phyloP scores from a whole-genome alignment of 768 basidiomycete genomes.

The Grammothele lineata region DNA sequence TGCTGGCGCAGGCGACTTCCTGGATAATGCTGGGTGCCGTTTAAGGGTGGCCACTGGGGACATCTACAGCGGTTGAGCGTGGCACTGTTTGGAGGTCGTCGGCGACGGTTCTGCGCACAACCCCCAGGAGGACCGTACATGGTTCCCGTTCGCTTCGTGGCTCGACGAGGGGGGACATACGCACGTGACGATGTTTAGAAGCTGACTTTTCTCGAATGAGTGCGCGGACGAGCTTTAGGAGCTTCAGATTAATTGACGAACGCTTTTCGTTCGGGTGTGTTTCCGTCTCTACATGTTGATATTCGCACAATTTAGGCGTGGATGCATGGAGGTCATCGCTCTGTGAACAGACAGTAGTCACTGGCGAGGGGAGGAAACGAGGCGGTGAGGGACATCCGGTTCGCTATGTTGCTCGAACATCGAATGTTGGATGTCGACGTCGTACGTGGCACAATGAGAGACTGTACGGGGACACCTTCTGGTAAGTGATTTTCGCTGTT shows the following conservation, averaged over 20 bases:
- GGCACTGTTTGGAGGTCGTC: constrained; percentile 25
- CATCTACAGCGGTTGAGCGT: constrained; percentile 17
- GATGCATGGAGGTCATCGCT: too few species aligned
- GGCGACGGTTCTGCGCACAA: constrained; percentile 6
- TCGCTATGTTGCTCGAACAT: too few species aligned
- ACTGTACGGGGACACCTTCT: too few species aligned
- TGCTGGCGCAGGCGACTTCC: constrained; percentile 37
- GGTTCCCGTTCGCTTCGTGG: constrained; percentile 35
- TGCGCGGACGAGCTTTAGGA: constrained; percentile 40
- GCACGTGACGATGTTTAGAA: constrained; percentile 27
- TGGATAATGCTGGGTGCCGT: constrained; percentile 35
- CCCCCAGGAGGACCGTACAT: constrained; percentile 35
- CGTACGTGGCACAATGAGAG: too few species aligned
- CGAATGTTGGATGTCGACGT: too few species aligned
- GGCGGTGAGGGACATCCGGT: too few species aligned
- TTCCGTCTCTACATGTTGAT: too few species aligned
- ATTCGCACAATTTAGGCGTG: too few species aligned
- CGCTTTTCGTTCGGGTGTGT: too few species aligned
- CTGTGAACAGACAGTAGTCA: too few species aligned
- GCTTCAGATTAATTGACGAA: constrained; percentile 25
- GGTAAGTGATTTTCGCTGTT: too few species aligned
- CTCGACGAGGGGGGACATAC: constrained; percentile 17
- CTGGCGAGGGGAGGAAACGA: too few species aligned
- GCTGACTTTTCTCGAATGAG: constrained; percentile 37
- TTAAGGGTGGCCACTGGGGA: constrained; percentile 1